Evolutionary conservation across 2,329 filamentous ascomycete genomes (phyloP), one percentile per base, ranked within the genome.

Genomic region (Talaromyces verruculosus): DNA sequence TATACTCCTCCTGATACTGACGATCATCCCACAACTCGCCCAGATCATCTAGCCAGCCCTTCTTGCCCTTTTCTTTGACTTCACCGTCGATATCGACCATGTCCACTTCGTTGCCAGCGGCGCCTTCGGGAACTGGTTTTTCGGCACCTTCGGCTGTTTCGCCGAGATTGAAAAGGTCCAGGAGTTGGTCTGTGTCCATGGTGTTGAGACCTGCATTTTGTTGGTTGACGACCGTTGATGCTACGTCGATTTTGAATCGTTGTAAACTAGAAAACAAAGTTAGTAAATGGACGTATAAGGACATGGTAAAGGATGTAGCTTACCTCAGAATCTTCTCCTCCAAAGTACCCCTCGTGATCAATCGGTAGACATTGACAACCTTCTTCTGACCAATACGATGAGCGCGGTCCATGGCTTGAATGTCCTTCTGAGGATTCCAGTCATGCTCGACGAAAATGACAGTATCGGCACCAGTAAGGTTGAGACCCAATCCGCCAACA

Each of bases 361-460:
- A 85, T 28, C 95, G 92, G 79, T 99, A 99, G 17, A 99, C 95
- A 75, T 99, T 99, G 71, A 99, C 95, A 43, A 98, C 95, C 86
- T 98, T 99, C 88, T 99, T 99, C 82, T 99, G 95, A 1, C 95
- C 95, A 73, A 99, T 98, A 72, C 95, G 89, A 83, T 99, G 95
- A 8, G 95, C 95, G 67, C 95, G 92, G 76, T 99, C 95, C 95
- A 99, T 99, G 71, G 95, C 95, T 76, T 99, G 95, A 71, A 99
- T 87, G 79, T 99, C 95, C 79, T 97, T 97, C 77, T 99, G 95
- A 37, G 95, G 95, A 76, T 99, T 99, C 95, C 95, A 99, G 79
- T 99, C 95, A 79, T 99, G 96, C 79, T 99, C 95, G 35, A 99
- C 96, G 74, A 99, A 99, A 72, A 99, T 99, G 77, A 99, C 95